These are phyloP conservation scores for Aspergillus sclerotiicarbonarius DNA, from an alignment of 495 filamentous ascomycete genomes.

Conservation along the genomic window DNA sequence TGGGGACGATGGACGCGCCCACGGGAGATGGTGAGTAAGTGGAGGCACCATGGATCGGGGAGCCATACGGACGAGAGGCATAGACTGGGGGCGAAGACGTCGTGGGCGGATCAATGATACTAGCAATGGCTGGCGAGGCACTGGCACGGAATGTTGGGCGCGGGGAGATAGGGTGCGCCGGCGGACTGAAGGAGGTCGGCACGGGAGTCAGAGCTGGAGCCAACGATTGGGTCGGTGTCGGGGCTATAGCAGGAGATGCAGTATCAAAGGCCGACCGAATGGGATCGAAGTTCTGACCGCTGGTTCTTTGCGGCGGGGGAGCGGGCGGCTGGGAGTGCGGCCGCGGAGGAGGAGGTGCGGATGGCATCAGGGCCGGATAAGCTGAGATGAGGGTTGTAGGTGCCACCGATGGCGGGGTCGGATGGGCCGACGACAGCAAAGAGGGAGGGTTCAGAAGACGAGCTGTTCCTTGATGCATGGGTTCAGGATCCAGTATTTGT, in stretches of 20 bases:
- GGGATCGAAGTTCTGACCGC: slow-evolving; percentile 83
- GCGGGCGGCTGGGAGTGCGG: slow-evolving; percentile 43
- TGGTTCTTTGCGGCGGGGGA: slow-evolving; percentile 46
- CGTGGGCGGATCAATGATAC: slow-evolving; percentile 76
- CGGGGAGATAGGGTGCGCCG: slow-evolving; percentile 33
- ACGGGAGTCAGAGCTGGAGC: slow-evolving; percentile 56
- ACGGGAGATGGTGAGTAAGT: slow-evolving; percentile 31
- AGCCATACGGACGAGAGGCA: slow-evolving; percentile 29
- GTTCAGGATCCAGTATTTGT: slow-evolving; percentile 5
- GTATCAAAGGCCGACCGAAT: slow-evolving; percentile 69
- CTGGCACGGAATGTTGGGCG: slow-evolving; percentile 63
- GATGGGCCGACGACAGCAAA: slow-evolving; percentile 26
- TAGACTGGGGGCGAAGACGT: slow-evolving; percentile 35
- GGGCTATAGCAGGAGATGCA: slow-evolving; percentile 46
- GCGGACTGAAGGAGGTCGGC: slow-evolving; percentile 39
- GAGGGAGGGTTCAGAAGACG: slow-evolving; percentile 19
- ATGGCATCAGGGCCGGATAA: slow-evolving; percentile 24
- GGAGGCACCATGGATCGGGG: slow-evolving; percentile 31
- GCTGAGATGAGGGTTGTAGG: slow-evolving; percentile 18
- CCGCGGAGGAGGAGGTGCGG: slow-evolving; percentile 28
- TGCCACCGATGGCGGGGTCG: slow-evolving; percentile 13
- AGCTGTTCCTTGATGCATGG: slow-evolving; percentile 11
- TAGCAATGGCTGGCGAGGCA: slow-evolving; percentile 85
- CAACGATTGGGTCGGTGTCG: slow-evolving; percentile 12
- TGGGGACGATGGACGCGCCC: slow-evolving; percentile 22